Conservation (phyloP, 495 filamentous ascomycete species). For the Aspergillus bertholletiae region DNA sequence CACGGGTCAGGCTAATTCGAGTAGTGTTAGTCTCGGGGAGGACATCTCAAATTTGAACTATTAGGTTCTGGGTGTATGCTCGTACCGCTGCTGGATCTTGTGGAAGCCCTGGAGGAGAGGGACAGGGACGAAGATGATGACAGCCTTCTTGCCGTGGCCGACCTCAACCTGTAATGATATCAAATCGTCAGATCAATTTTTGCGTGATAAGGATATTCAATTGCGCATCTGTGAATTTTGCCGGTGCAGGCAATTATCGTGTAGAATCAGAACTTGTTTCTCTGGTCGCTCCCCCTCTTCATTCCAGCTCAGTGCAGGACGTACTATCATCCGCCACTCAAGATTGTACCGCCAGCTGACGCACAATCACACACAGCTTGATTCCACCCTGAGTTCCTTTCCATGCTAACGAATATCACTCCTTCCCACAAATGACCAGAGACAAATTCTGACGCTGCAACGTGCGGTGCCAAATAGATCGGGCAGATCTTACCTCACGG, state of each 20-base stretch:
- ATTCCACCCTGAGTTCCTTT: neutral
- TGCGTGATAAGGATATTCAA: neutral
- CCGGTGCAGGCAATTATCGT: neutral
- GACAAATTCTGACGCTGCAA: slow-evolving; percentile 8
- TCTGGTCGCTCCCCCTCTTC: neutral
- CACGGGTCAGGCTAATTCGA: slow-evolving; percentile 80
- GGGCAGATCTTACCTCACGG: slow-evolving; percentile 80
- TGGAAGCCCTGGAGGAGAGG: slow-evolving; percentile 94
- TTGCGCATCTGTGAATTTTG: neutral
- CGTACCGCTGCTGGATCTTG: slow-evolving; percentile 98
- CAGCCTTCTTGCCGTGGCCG: slow-evolving; percentile 99
- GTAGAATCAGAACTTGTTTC: slow-evolving; percentile 2
- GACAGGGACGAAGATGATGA: slow-evolving; percentile 99
- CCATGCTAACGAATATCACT: too few relatives aligned
- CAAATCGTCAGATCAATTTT: neutral
- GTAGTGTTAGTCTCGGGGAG: slow-evolving; percentile 11
- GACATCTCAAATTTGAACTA: slow-evolving; percentile 6
- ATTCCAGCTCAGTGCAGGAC: neutral
- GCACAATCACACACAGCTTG: neutral
- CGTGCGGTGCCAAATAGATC: neutral
- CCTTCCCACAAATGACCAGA: slow-evolving; percentile 2
- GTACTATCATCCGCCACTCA: neutral
- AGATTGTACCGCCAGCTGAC: neutral
- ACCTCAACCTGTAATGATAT: slow-evolving; percentile 81
- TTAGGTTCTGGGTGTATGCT: slow-evolving; percentile 13